Evolutionary conservation across 306 rosid species (phyloP).

Genomic region (Geum urbanum): DNA sequence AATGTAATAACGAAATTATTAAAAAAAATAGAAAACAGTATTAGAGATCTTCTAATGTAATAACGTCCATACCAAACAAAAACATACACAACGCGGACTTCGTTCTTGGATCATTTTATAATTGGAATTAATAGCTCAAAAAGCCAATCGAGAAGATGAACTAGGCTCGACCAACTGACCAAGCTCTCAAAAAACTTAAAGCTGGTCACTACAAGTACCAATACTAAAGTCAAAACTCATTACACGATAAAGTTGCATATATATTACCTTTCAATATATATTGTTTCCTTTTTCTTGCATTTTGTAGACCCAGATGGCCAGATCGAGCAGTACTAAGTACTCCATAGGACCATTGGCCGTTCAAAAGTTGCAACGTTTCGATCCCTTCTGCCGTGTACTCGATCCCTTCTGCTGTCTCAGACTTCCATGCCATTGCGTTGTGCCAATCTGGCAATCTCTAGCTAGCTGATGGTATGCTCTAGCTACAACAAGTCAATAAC

Average conservation of each 20-base stretch:
- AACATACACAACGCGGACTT: too few relatives aligned
- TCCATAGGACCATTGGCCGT: slow-evolving; percentile 8
- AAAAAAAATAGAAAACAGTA: too few relatives aligned
- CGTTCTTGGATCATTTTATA: too few relatives aligned
- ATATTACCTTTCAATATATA: slow-evolving; percentile 6
- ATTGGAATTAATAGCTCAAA: background rate
- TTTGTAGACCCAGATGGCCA: slow-evolving; percentile 15
- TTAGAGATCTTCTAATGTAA: too few relatives aligned
- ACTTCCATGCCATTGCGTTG: too few relatives aligned
- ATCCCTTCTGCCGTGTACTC: too few relatives aligned
- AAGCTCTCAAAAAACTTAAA: slow-evolving; percentile 49
- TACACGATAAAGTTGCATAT: slow-evolving; percentile 23
- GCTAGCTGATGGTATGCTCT: too few relatives aligned
- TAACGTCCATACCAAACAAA: too few relatives aligned
- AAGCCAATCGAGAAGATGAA: slow-evolving; percentile 18
- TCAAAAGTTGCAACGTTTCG: background rate
- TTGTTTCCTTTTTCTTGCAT: slow-evolving; percentile 24
- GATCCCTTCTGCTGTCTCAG: too few relatives aligned
- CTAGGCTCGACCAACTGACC: slow-evolving; percentile 9
- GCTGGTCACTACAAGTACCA: slow-evolving; percentile 45
- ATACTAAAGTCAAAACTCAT: slow-evolving; percentile 40
- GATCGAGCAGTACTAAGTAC: background rate
- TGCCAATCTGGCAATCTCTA: too few relatives aligned
- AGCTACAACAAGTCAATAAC: background rate
- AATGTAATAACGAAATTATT: too few relatives aligned